Conservation (phyloP, 805 yeast genomes). For the Candida adriatica region DNA sequence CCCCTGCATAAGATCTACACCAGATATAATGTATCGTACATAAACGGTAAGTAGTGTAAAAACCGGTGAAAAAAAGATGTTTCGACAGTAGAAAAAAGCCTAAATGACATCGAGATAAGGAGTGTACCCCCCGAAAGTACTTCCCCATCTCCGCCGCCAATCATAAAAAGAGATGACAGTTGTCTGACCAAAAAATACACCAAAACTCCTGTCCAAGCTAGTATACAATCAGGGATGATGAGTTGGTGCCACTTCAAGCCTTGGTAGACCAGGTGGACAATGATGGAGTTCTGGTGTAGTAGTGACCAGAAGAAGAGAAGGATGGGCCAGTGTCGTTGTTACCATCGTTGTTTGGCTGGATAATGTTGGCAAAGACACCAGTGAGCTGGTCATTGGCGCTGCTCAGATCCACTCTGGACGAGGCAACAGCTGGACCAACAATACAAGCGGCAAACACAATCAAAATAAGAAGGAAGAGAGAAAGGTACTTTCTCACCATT, state of each 20-base stretch:
- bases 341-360: conserved; percentile 81
- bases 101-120: too few species aligned
- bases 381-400: conserved; percentile 25
- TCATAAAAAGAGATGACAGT: too few species aligned
- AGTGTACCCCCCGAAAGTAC: too few species aligned
- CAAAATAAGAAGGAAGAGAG: conserved; percentile 68
- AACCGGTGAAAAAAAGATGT: too few species aligned
- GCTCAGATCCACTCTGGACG: conserved; percentile 37
- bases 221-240: too few species aligned
- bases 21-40: too few species aligned
- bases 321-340: conserved; percentile 76
- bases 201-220: too few species aligned
- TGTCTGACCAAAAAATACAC: too few species aligned
- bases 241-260: conserved; percentile 20
- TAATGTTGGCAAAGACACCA: conserved; percentile 53
- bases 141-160: too few species aligned
- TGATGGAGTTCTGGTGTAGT: conserved; percentile 45
- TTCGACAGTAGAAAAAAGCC: too few species aligned
- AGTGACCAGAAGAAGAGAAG: conserved; percentile 29
- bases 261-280: conserved; percentile 52
- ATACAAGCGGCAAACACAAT: conserved; percentile 67
- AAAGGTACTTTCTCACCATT: conserved; percentile 91
- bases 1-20: too few species aligned
- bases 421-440: conserved; percentile 89
- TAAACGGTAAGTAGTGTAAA: too few species aligned